Evolutionary conservation across 208 protist species (phyloP).

Genomic region (Trypanosoma brucei): DNA sequence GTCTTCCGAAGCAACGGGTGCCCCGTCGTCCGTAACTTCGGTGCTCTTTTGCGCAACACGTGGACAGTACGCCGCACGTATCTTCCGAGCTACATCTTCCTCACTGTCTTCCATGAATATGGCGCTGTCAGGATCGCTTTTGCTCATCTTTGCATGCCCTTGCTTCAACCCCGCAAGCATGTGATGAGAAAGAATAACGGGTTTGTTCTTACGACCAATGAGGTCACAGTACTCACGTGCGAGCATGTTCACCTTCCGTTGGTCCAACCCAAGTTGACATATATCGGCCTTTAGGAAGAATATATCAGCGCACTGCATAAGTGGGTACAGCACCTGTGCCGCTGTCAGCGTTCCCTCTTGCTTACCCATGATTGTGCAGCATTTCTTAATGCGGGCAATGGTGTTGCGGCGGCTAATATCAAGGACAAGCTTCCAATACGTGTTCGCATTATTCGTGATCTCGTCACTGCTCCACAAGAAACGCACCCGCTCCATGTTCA

Average conservation of each 20-base stretch:
- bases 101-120: conserved; percentile 99
- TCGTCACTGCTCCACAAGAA: conserved; percentile 98
- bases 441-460: conserved; percentile 91
- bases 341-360: conserved; percentile 94
- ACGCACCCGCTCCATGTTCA: conserved; percentile 96
- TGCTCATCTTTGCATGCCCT: conserved; percentile 98
- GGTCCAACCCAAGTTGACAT: conserved; percentile 99
- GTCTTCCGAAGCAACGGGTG: conserved; percentile 56
- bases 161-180: conserved; percentile 96
- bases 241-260: conserved; percentile 99
- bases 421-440: conserved; percentile 97
- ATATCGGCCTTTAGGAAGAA: conserved; percentile 99
- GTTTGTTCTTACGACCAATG: conserved; percentile 88
- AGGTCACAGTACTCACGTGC: conserved; percentile 98
- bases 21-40: conserved; percentile 71
- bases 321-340: conserved; percentile 98
- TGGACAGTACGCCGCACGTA: conserved; percentile 94
- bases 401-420: conserved; percentile 96
- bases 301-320: conserved; percentile 99
- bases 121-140: conserved; percentile 97
- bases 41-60: conserved; percentile 37
- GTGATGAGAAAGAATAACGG: conserved; percentile 98
- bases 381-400: conserved; percentile 96
- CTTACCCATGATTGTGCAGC: conserved; percentile 99
- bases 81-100: conserved; percentile 95